Evolutionary conservation across 352 stramenopile species (phyloP).

Genomic region (Pythium aphanidermatum): DNA sequence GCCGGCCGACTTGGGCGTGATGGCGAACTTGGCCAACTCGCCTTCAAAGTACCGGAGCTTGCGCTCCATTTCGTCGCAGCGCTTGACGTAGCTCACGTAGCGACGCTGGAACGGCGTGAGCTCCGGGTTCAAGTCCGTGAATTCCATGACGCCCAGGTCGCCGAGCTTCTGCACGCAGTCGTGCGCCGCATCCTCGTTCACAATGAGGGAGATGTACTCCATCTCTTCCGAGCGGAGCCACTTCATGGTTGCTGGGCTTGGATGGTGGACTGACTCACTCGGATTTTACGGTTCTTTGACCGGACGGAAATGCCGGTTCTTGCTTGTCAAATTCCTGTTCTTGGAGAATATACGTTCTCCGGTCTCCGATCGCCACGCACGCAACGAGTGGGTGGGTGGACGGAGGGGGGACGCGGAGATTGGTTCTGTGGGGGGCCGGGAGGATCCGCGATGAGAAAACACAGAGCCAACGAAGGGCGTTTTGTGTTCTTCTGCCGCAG

Average conservation of each 20-base stretch:
- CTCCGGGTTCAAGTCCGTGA: conserved; percentile 99
- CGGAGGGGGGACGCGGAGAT: too few relatives aligned
- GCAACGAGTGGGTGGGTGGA: too few relatives aligned
- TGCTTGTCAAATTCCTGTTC: too few relatives aligned
- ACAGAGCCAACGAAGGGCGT: too few relatives aligned
- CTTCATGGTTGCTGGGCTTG: conserved; percentile 47
- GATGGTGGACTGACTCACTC: background rate
- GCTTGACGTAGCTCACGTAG: conserved; percentile 98
- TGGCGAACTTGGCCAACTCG: conserved; percentile 93
- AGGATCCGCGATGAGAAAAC: too few relatives aligned
- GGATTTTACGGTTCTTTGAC: background rate
- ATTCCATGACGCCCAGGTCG: conserved; percentile 95
- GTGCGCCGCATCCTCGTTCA: conserved; percentile 97
- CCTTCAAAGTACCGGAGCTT: conserved; percentile 96
- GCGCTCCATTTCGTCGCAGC: conserved; percentile 98
- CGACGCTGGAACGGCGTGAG: conserved; percentile 98
- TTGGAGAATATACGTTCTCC: too few relatives aligned
- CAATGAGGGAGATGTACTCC: conserved; percentile 98
- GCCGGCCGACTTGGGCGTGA: conserved; percentile 67
- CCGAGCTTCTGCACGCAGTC: conserved; percentile 96
- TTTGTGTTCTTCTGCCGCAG: too few relatives aligned
- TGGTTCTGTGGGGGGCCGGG: too few relatives aligned
- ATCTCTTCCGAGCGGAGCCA: conserved; percentile 99
- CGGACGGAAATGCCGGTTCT: conserved; percentile 14
- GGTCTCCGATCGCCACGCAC: too few relatives aligned